A percentile compares a stretch with the other conserved stretches of the same genome.
Conservation (phyloP, 441 rosid species). For the Gossypium lobatum region DNA sequence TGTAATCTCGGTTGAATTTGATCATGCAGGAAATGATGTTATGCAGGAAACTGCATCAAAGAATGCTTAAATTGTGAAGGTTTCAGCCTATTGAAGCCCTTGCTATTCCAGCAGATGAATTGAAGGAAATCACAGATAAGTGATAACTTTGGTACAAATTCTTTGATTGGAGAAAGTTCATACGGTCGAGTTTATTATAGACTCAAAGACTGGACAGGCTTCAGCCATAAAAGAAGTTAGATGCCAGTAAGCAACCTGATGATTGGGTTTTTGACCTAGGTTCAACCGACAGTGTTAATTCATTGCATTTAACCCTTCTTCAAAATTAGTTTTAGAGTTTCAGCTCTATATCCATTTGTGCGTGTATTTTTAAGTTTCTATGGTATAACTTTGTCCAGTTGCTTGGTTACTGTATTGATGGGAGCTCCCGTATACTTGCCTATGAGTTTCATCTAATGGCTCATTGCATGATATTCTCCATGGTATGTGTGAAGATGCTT, state of each 20-base stretch:
- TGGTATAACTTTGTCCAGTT: slow-evolving; percentile 66
- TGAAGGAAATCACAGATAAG: slow-evolving; percentile 59
- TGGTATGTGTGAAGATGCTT: slow-evolving; percentile 31
- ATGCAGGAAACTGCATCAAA: slow-evolving; percentile 54
- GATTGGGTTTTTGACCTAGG: slow-evolving; percentile 74
- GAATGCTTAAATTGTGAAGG: slow-evolving; percentile 57
- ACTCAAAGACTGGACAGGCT: slow-evolving; percentile 34
- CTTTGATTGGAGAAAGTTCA: slow-evolving; percentile 72
- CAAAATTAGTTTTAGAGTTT: not conserved
- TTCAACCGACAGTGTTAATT: slow-evolving; percentile 11
- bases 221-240: slow-evolving; percentile 61
- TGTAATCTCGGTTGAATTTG: slow-evolving; percentile 17
- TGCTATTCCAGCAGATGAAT: slow-evolving; percentile 39
- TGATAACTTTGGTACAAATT: slow-evolving; percentile 51
- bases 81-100: slow-evolving; percentile 91
- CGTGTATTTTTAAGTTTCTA: slow-evolving; percentile 44
- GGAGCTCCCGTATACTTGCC: slow-evolving; percentile 51
- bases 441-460: slow-evolving; percentile 66
- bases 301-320: not conserved
- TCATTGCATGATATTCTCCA: slow-evolving; percentile 73
- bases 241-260: slow-evolving; percentile 65
- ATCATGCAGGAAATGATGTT: slow-evolving; percentile 45
- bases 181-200: slow-evolving; percentile 66
- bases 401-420: slow-evolving; percentile 66
- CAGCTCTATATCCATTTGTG: slow-evolving; percentile 13